Percentiles rank a stretch among this genome's conserved stretches.
phyloP scores from a whole-genome alignment of 331 rosid genomes.

The Malus hybrid region DNA sequence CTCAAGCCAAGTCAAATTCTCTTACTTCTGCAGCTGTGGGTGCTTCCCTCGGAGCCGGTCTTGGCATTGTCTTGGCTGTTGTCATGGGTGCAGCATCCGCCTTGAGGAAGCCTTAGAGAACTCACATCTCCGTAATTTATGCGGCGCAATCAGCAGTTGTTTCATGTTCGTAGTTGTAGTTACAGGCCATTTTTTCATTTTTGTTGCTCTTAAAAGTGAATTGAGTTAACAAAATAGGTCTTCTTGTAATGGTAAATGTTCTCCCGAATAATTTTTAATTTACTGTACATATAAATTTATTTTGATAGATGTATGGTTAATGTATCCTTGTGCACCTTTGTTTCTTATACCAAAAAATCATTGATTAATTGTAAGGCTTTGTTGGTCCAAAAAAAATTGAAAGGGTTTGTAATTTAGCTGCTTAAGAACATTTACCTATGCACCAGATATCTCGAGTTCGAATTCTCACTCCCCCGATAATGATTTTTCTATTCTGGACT shows the following conservation, averaged over 20 bases:
- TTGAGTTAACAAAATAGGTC: background rate
- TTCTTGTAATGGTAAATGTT: background rate
- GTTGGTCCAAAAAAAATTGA: too few relatives aligned
- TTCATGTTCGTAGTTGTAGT: background rate
- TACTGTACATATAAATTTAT: background rate
- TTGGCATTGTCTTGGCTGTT: conserved; percentile 80
- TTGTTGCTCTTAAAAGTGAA: background rate
- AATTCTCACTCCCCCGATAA: too few relatives aligned
- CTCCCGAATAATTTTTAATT: background rate
- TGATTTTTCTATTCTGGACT: too few relatives aligned
- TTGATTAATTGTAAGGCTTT: too few relatives aligned
- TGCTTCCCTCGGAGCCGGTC: conserved; percentile 92
- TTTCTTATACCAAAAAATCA: background rate
- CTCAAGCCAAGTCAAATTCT: conserved; percentile 56
- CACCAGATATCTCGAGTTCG: too few relatives aligned
- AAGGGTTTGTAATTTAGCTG: too few relatives aligned
- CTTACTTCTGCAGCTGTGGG: conserved; percentile 82
- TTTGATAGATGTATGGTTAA: background rate
- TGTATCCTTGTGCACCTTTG: background rate
- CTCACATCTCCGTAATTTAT: background rate
- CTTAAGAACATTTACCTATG: too few relatives aligned
- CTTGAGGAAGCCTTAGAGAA: conserved; percentile 75
- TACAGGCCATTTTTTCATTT: conserved; percentile 1
- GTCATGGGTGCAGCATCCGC: conserved; percentile 99
- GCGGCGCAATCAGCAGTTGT: background rate